Evolutionary conservation across 2,329 filamentous ascomycete genomes (phyloP).

Genomic region (Phialophora expanda): DNA sequence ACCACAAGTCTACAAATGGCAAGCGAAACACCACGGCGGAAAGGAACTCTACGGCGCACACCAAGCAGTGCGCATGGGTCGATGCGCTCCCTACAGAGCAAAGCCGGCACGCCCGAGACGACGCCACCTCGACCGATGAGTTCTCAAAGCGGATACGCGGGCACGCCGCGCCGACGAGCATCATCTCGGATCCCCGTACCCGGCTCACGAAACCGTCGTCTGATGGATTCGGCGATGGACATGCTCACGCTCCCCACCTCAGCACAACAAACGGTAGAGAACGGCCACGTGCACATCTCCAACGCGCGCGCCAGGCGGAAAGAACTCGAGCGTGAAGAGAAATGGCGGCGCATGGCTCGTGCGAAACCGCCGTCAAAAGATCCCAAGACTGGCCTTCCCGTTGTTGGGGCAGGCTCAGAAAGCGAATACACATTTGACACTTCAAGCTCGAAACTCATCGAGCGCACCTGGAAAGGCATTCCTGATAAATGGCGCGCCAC

Average conservation of each 20-base stretch:
- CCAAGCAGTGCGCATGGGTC: constrained; percentile 54
- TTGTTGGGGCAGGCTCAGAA: constrained; percentile 54
- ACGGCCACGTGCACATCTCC: constrained; percentile 45
- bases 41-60: constrained; percentile 57
- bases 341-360: constrained; percentile 71
- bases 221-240: constrained; percentile 65
- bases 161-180: constrained; percentile 50
- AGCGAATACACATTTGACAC: constrained; percentile 76
- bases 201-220: constrained; percentile 50
- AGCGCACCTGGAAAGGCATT: constrained; percentile 96
- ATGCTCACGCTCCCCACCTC: constrained; percentile 63
- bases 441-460: constrained; percentile 80
- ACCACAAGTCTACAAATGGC: constrained; percentile 64
- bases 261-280: constrained; percentile 53
- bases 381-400: constrained; percentile 28
- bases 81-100: constrained; percentile 47
- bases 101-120: constrained; percentile 43
- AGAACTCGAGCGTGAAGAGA: constrained; percentile 67
- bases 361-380: constrained; percentile 51
- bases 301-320: constrained; percentile 48
- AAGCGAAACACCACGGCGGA: constrained; percentile 61
- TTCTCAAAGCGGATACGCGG: constrained; percentile 49
- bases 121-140: constrained; percentile 41
- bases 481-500: constrained; percentile 92
- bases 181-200: constrained; percentile 56